Conservation (phyloP, 192 early-diverging fungal species). For the Dissophora ornata region DNA sequence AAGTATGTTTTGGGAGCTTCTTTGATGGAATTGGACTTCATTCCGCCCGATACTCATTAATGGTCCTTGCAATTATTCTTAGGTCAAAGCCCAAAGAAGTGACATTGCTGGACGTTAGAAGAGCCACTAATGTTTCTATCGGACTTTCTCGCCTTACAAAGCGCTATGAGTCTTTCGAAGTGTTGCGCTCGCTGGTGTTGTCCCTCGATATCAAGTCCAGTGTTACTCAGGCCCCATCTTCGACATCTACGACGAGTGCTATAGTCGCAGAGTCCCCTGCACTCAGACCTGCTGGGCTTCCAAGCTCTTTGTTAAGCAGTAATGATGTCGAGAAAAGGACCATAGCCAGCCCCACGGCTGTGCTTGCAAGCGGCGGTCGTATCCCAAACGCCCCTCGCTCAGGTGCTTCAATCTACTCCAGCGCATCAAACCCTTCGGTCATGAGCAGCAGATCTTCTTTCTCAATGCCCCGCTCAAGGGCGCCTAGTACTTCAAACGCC, state of each 20-base stretch:
- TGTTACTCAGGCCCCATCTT: not conserved
- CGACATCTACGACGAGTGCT: not conserved
- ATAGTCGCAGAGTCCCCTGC: not conserved
- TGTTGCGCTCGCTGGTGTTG: slow-evolving; percentile 28
- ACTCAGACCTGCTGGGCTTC: not conserved
- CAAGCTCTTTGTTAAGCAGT: not conserved
- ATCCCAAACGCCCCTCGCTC: slow-evolving; percentile 2
- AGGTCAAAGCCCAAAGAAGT: slow-evolving; percentile 46
- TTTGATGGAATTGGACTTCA: too few relatives aligned
- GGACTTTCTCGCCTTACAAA: slow-evolving; percentile 48
- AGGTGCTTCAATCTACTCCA: slow-evolving; percentile 12
- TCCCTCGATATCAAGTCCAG: slow-evolving; percentile 19
- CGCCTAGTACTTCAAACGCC: not conserved
- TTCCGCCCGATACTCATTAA: too few relatives aligned
- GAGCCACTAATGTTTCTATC: slow-evolving; percentile 47
- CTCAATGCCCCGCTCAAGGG: not conserved
- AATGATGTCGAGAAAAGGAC: not conserved
- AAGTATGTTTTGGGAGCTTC: slow-evolving; percentile 24
- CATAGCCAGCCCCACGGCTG: not conserved
- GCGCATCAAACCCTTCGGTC: slow-evolving; percentile 13
- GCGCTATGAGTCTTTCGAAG: slow-evolving; percentile 43
- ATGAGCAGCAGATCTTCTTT: not conserved
- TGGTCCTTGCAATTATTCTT: too few relatives aligned
- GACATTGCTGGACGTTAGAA: slow-evolving; percentile 28
- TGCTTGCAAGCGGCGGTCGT: not conserved